Percentiles rank a stretch among this genome's conserved stretches.
These are phyloP conservation scores for Prunus yedoensis DNA, from an alignment of 331 rosid genomes.

Conservation along the genomic window DNA sequence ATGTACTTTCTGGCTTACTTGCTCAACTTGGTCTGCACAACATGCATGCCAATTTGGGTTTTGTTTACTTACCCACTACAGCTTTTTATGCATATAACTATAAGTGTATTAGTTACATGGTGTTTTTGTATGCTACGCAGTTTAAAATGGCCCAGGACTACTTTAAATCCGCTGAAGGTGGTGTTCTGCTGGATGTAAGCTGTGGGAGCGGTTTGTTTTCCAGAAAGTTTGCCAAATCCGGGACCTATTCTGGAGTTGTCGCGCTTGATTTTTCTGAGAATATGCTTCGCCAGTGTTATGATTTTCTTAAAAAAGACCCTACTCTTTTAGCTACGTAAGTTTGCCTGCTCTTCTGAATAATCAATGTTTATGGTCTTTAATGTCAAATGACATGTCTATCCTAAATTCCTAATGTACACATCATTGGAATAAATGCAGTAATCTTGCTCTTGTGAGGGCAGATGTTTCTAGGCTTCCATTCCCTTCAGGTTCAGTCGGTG, in stretches of 20 bases:
- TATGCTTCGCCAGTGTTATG: conserved; percentile 85
- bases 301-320: conserved; percentile 74
- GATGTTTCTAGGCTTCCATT: conserved; percentile 96
- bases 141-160: conserved; percentile 86
- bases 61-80: background rate
- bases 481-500: conserved; percentile 77
- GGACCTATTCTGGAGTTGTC: conserved; percentile 63
- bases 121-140: conserved; percentile 40
- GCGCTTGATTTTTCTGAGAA: conserved; percentile 94
- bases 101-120: background rate
- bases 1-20: conserved; percentile 9
- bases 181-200: conserved; percentile 81
- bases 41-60: background rate
- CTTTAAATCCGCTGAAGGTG: conserved; percentile 77
- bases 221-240: conserved; percentile 75
- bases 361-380: background rate
- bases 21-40: background rate
- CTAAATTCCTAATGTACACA: conserved; percentile 13
- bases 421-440: conserved; percentile 55
- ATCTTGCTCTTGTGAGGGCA: conserved; percentile 95
- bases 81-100: background rate
- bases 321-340: conserved; percentile 50
- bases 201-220: conserved; percentile 95
- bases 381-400: background rate
- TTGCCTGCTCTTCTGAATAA: conserved; percentile 4